These are phyloP conservation scores for Talaromyces sp. DNA, from an alignment of 2,329 filamentous ascomycete species.

Conservation along the genomic window DNA sequence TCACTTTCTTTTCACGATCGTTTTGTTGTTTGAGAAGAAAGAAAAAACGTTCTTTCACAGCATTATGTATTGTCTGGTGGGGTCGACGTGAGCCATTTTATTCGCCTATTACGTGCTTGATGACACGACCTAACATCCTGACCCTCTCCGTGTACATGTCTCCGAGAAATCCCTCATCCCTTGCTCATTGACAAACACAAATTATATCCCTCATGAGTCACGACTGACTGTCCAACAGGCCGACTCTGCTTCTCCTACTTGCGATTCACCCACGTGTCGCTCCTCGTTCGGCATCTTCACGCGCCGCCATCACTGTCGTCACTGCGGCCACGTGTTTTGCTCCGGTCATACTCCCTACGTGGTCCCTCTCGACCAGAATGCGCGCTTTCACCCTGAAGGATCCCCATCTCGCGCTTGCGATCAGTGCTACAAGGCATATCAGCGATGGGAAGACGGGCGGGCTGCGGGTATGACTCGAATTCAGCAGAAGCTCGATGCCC, in stretches of 20 bases:
- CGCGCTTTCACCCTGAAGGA: conserved; percentile 61
- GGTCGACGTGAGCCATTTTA: conserved; percentile 18
- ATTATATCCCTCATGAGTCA: background rate
- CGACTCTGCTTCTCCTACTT: conserved; percentile 55
- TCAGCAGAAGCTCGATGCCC: conserved; percentile 34
- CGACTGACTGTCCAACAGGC: conserved; percentile 41
- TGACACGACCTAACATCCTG: background rate
- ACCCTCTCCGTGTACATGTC: background rate
- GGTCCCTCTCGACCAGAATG: conserved; percentile 62
- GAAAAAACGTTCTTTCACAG: background rate
- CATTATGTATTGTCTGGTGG: conserved; percentile 6
- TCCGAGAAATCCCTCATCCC: conserved; percentile 2
- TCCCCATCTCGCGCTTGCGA: conserved; percentile 57
- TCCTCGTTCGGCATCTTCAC: conserved; percentile 59
- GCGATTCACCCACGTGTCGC: conserved; percentile 57
- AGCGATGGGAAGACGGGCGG: conserved; percentile 53
- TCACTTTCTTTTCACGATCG: background rate
- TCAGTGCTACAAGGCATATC: conserved; percentile 58
- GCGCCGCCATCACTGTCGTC: conserved; percentile 64
- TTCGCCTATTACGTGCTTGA: conserved; percentile 19
- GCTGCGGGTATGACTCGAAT: conserved; percentile 53
- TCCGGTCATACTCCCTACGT: conserved; percentile 55
- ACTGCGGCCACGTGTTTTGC: conserved; percentile 65
- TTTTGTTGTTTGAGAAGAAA: background rate
- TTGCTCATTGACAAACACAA: background rate